Conservation (phyloP, 306 rosid species). For the Boehmeria nivea region DNA sequence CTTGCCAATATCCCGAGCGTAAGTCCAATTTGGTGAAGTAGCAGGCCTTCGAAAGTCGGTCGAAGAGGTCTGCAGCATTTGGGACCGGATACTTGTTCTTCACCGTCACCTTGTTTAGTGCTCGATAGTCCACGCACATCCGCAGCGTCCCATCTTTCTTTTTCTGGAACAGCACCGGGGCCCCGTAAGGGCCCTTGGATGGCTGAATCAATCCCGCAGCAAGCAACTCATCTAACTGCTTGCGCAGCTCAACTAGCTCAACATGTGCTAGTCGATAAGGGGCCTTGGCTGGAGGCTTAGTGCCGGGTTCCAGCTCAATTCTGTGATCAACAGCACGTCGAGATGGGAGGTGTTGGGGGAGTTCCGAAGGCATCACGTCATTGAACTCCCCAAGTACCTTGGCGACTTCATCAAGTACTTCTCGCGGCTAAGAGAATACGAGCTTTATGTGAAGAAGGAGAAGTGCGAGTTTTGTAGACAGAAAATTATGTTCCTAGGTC, state of each 20-base stretch:
- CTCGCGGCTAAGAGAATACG: not conserved
- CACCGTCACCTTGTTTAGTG: not conserved
- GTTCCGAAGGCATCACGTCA: not conserved
- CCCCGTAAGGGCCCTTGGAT: not conserved
- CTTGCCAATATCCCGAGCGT: too few relatives aligned
- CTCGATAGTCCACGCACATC: not conserved
- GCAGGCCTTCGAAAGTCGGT: too few relatives aligned
- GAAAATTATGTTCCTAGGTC: conserved; percentile 4
- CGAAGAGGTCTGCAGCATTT: not conserved
- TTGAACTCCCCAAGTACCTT: too few relatives aligned
- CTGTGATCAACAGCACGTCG: not conserved
- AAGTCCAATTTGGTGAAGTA: too few relatives aligned
- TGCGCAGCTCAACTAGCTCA: not conserved
- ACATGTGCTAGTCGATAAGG: not conserved
- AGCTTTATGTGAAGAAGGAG: conserved; percentile 12
- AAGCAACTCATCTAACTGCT: not conserved
- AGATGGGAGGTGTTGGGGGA: not conserved
- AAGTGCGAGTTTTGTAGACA: not conserved
- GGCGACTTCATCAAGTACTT: not conserved
- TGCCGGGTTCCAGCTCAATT: not conserved
- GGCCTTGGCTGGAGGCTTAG: not conserved
- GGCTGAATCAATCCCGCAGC: not conserved
- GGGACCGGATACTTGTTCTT: not conserved
- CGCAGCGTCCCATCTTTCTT: not conserved
- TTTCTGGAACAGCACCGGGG: not conserved